Evolutionary conservation across 2,329 filamentous ascomycete species (phyloP).

Genomic region (Beauveria pseudobassiana): DNA sequence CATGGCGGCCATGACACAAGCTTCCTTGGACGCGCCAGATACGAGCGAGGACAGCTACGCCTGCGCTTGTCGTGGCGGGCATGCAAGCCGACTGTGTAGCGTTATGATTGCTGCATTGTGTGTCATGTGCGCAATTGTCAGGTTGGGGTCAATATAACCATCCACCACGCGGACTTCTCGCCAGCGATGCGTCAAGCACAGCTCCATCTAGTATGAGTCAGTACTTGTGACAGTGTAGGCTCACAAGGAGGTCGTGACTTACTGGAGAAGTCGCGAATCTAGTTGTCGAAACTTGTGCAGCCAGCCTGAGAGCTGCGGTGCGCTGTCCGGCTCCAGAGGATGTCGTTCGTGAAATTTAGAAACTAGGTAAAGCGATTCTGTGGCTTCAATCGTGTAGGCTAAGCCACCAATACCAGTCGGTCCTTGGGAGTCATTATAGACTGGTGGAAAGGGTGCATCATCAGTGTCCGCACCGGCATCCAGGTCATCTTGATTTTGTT

Average conservation of each 20-base stretch:
- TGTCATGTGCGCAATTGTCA: constrained; percentile 34
- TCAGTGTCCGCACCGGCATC: constrained; percentile 19
- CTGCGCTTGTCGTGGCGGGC: constrained; percentile 23
- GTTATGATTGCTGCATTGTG: constrained; percentile 35
- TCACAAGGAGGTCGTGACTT: constrained; percentile 9
- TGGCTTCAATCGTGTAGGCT: constrained; percentile 38
- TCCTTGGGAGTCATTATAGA: not conserved
- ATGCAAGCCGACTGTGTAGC: constrained; percentile 33
- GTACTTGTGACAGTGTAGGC: not conserved
- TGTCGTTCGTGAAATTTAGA: constrained; percentile 36
- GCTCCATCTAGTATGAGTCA: constrained; percentile 28
- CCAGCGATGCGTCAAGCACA: constrained; percentile 37
- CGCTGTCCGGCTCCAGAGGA: constrained; percentile 27
- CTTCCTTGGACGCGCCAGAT: constrained; percentile 31
- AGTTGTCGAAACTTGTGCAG: constrained; percentile 38
- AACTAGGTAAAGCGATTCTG: constrained; percentile 34
- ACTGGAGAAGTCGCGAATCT: constrained; percentile 34
- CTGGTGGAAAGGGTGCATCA: constrained; percentile 13
- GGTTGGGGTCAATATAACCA: constrained; percentile 36
- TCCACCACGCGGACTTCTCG: constrained; percentile 32
- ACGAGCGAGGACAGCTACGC: constrained; percentile 24
- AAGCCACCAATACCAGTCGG: constrained; percentile 26
- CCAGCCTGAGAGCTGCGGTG: constrained; percentile 32
- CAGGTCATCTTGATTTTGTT: constrained; percentile 22
- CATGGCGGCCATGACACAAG: constrained; percentile 29